Evolutionary conservation across 805 yeast genomes (phyloP), one percentile per base, ranked within the genome.

Genomic region (Candida silvicultrix): DNA sequence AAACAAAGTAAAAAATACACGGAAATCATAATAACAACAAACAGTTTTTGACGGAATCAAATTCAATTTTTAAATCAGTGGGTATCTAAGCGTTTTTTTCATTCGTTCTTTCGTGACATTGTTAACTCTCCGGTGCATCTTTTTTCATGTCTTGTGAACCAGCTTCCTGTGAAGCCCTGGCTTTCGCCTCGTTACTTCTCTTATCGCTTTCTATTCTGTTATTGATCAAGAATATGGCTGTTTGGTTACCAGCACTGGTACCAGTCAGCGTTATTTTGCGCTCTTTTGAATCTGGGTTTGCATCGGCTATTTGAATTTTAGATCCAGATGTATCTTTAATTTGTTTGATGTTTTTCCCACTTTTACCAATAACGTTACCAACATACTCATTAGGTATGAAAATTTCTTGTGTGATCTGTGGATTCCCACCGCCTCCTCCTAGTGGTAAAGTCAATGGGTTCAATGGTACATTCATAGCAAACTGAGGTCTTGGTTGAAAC

Each of bases 301-400:
- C 75, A 34, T 73, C 79, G 51, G 80, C 86, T 45, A 89, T 84
- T 51, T 79, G 77, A 23, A 89, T 86, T 47, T 83, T 81, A 40
- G 88, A 77, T 29, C 95, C 92, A 19, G 92, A 80, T 25, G 78
- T 71, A 48, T 81, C 82, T 50, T 92, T 75, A 42, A 89, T 81
- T 50, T 85, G 88, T 57, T 81, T 84, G 48, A 89, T 83, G 54
- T 83, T 85, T 56, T 84, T 80, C 18, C 96, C 96, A 29, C 89
- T 88, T 64, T 81, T 86, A 1, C 96, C 96, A 49, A 89, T 89
- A 23, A 89, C 82, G 36, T 86, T 78, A 1, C 96, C 96, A 36
- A 89, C 89, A 63, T 75, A 83, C 34, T 78, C 78, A 58, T 83
- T 82, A 21, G 95, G 89, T 39, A 89, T 88, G 53, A 68, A 82